Conservation (phyloP, 2,329 filamentous ascomycete species). For the Curvularia sp. region DNA sequence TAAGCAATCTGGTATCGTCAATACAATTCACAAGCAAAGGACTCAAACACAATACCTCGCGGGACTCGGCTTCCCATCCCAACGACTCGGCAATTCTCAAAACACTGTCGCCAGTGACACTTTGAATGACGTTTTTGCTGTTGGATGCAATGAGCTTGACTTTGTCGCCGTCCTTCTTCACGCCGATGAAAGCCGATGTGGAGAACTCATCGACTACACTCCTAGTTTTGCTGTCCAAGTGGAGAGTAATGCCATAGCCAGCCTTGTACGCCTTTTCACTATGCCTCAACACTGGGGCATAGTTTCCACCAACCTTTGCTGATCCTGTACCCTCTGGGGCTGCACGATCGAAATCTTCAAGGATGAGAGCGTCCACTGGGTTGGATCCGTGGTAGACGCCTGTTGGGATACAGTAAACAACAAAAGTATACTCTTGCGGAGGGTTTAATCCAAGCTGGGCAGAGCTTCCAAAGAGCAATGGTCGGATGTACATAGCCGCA, state of each 20-base stretch:
- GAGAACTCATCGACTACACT: conserved; percentile 95
- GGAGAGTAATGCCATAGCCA: conserved; percentile 93
- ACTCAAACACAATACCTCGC: conserved; percentile 62
- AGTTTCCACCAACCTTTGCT: conserved; percentile 96
- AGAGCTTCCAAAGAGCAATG: conserved; percentile 84
- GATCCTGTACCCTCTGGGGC: conserved; percentile 90
- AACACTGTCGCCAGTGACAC: conserved; percentile 81
- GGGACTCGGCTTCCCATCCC: conserved; percentile 83
- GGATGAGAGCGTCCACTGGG: conserved; percentile 84
- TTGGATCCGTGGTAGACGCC: conserved; percentile 92
- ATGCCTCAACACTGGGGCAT: conserved; percentile 87
- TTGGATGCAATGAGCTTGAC: conserved; percentile 85
- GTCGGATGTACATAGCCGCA: conserved; percentile 91
- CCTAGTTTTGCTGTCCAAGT: conserved; percentile 84
- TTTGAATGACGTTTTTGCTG: conserved; percentile 86
- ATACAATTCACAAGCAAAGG: neutral
- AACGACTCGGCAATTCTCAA: conserved; percentile 77
- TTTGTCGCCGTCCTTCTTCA: conserved; percentile 65
- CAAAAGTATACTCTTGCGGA: conserved; percentile 91
- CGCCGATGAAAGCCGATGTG: conserved; percentile 91
- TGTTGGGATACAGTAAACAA: conserved; percentile 87
- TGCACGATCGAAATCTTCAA: conserved; percentile 92
- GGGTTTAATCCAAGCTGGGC: conserved; percentile 87
- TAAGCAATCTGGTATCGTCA: conserved; percentile 65
- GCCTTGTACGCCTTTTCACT: conserved; percentile 80